A percentile compares a stretch with the other conserved stretches of the same genome.
Conservation (phyloP, 257 asterid genomes). For the Leonotis leonurus region DNA sequence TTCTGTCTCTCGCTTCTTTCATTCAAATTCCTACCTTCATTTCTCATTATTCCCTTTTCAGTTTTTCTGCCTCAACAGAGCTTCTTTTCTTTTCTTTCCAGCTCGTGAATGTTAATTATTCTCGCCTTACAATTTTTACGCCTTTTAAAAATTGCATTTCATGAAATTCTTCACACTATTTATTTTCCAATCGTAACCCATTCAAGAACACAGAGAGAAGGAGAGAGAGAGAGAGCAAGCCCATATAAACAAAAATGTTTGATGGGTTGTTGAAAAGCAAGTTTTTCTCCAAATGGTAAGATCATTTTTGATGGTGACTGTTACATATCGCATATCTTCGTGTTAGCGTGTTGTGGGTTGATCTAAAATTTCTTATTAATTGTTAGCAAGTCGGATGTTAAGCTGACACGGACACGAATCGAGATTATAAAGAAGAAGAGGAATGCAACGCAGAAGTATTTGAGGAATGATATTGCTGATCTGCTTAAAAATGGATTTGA, state of each 20-base stretch:
- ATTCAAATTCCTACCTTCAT: conserved; percentile 18
- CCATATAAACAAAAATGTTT: conserved; percentile 36
- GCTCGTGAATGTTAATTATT: conserved; percentile 21
- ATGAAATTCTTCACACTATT: conserved; percentile 3
- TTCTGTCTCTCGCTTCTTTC: neutral
- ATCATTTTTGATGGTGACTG: neutral
- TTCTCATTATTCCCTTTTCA: conserved; percentile 10
- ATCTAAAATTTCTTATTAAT: neutral
- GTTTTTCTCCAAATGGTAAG: conserved; percentile 62
- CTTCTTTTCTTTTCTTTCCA: conserved; percentile 40
- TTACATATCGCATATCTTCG: neutral
- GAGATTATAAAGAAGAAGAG: conserved; percentile 65
- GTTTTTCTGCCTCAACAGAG: conserved; percentile 14
- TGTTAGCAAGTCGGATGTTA: conserved; percentile 61
- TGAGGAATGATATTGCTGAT: conserved; percentile 69
- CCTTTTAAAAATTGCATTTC: conserved; percentile 23
- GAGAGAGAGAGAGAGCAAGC: neutral
- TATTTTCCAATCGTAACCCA: neutral
- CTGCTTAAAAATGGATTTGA: conserved; percentile 61
- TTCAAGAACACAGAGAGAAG: neutral
- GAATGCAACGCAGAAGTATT: conserved; percentile 63
- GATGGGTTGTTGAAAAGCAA: conserved; percentile 58
- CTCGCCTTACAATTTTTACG: conserved; percentile 15
- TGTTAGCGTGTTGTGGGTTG: neutral
- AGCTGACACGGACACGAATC: conserved; percentile 49